Evolutionary conservation across 2,329 filamentous ascomycete genomes (phyloP).

Genomic region (Phoma sp.): DNA sequence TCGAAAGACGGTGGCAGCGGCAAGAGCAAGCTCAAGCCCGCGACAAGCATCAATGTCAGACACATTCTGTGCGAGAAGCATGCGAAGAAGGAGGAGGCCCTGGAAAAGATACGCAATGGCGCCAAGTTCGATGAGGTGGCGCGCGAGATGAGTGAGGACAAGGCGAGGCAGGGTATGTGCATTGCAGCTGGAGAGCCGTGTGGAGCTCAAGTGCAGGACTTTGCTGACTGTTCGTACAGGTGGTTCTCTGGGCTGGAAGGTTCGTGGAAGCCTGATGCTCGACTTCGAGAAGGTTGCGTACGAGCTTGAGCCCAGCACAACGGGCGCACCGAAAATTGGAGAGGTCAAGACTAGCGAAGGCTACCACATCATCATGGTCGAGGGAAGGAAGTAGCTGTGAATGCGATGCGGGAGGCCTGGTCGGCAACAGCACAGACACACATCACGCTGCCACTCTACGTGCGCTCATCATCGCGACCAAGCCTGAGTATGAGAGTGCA

Average conservation of each 20-base stretch:
- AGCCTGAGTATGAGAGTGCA: background rate
- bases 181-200: background rate
- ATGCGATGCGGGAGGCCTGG: background rate
- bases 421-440: background rate
- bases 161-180: conserved; percentile 62
- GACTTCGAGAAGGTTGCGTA: conserved; percentile 77
- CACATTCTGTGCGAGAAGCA: conserved; percentile 82
- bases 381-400: conserved; percentile 61
- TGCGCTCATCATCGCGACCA: background rate
- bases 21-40: conserved; percentile 61
- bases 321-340: conserved; percentile 66
- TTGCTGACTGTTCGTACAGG: conserved; percentile 48
- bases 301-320: conserved; percentile 69
- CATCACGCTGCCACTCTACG: background rate
- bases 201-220: background rate
- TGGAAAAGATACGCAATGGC: conserved; percentile 70
- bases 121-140: conserved; percentile 78
- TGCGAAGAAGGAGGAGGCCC: conserved; percentile 76
- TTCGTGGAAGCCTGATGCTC: conserved; percentile 68
- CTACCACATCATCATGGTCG: conserved; percentile 83
- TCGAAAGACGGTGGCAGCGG: conserved; percentile 47
- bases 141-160: conserved; percentile 75
- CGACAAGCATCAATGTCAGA: conserved; percentile 71
- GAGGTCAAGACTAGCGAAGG: conserved; percentile 77
- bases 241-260: conserved; percentile 75